Percentiles rank a stretch among this genome's conserved stretches.
Evolutionary conservation across 2,329 filamentous ascomycete genomes (phyloP).

Genomic region (Hymenotorrendiella dingleyae): DNA sequence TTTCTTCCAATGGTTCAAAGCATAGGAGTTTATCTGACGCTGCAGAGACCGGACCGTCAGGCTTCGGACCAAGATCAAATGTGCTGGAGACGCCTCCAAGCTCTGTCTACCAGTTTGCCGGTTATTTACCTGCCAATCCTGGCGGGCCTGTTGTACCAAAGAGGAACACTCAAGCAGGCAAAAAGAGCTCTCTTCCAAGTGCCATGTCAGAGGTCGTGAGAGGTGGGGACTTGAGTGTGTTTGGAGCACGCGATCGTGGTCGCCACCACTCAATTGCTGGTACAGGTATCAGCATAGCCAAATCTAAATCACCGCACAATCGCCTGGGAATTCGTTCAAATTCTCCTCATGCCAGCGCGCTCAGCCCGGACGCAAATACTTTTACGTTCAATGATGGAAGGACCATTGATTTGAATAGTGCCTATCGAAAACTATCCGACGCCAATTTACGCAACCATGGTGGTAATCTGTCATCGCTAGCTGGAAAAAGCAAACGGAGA

Average conservation of each 20-base stretch:
- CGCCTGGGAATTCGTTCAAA: constrained; percentile 25
- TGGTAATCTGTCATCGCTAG: constrained; percentile 50
- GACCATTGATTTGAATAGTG: constrained; percentile 60
- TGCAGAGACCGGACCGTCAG: constrained; percentile 40
- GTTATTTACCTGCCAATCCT: constrained; percentile 48
- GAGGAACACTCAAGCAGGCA: constrained; percentile 43
- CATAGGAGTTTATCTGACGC: constrained; percentile 50
- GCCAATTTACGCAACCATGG: constrained; percentile 60
- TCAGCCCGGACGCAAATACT: constrained; percentile 25
- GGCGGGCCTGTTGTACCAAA: constrained; percentile 38
- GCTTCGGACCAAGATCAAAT: constrained; percentile 38
- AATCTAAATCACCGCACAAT: constrained; percentile 28
- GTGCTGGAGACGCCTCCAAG: constrained; percentile 36
- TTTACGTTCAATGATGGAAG: constrained; percentile 54
- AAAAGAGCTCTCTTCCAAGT: constrained; percentile 30
- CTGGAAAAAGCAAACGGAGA: constrained; percentile 19
- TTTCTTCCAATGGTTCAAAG: constrained; percentile 24
- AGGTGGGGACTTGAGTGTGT: constrained; percentile 44
- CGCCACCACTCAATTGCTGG: constrained; percentile 22
- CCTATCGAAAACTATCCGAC: constrained; percentile 67
- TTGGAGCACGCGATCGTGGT: constrained; percentile 23
- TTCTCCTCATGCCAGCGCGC: constrained; percentile 20
- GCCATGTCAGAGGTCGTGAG: constrained; percentile 51
- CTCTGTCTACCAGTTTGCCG: constrained; percentile 55
- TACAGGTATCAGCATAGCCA: constrained; percentile 17